Base-by-base conservation (phyloP, 2,329 filamentous ascomycete species). In the Dothiorella sarmentorum region DNA sequence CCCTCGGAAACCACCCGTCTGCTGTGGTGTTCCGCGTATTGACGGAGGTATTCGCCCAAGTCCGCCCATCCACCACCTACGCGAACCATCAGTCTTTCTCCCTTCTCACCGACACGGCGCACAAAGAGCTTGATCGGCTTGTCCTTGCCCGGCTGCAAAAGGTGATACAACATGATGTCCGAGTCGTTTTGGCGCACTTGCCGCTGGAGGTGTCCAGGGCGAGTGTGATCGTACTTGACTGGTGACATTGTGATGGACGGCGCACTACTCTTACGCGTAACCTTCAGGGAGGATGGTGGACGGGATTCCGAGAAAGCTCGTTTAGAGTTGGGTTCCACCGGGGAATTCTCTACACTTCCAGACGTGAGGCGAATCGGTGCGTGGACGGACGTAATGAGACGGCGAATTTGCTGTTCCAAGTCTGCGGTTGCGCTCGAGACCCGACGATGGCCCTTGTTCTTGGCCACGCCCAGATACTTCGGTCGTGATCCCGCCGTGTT, bases 11-110 rank as follows among this genome's bases (percentile, higher is more conserved):
- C 78, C 27, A 82, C 79, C 43, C 83, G 85, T n/a, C 90, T 86
- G 42, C 90, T 89, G 70, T 99, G 94, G 69, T 99, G 94, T 60
- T 86, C 85, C 7, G 91, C 92, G 67, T 97, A 99, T 71, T 96
- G 91, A 65, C 91, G 88, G 40, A 99, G 80, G 69, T 97, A 99
- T 72, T 97, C 94, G 35, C 89, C 93, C 18, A 99, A 79, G 72
- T 99, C 94, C 13, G 92, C 91, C 94, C 94, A 99, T n/a, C 94
- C 94, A 60, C 94, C 94, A 11, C 94, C 94, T 11, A 99, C 93
- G 33, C 94, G 89, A 7, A 99, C 94, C 94, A 99, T 97, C 61
- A 97, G 91, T 53, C 94, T 86, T 73, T 97, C 91, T 15, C 90
- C 90, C 59, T 85, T 82, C 71, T 96, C 91, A 51, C 94, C 94